Base-by-base conservation (phyloP, 352 stramenopile species). In the Globisporangium iwayamae region DNA sequence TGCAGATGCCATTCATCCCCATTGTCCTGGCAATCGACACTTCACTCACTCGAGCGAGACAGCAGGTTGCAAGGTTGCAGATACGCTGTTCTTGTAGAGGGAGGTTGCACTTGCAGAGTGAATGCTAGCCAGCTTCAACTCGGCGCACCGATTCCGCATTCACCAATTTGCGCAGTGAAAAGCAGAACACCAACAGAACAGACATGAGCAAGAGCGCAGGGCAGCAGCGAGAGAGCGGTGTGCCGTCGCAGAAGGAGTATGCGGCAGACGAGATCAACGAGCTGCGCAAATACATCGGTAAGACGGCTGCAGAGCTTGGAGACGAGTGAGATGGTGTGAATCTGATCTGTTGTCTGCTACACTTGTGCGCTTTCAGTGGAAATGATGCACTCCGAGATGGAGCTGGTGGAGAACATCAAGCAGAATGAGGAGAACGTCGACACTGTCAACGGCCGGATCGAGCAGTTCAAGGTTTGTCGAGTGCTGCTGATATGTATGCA, bases 361-460 rank as follows among this genome's bases (percentile, higher is more conserved):
- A 50, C 30, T 25, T 56, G 34, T 45, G 18, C 32, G 10, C 2
- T 36, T 14, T 25, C 36, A 93, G 84, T 91, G 58, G 81, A 84
- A 20, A 85, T 93, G 82, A 91, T 93, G 84, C 82, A 88, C 14
- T 74, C 74, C 1, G 84, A 93, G 65, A 81, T 89, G 75, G 81
- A 87, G 56, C 46, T 89, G 14, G 72, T 93, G 46, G 82, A 89
- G 59, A 79, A 56, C 36, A 87, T 93, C 62, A 82, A 81, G 39
- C 76, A 87, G 50, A 84, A 76, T 34, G 84, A 93, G 70, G 69
- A 77, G 20, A 83, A 67, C 20, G 64, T 91, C 22, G 58, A 61
- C 8, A 66, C 62, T 9, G 70, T 81, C 28, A 87, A 85, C 36
- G 54, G 28, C 0, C 76, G 71, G 5, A 76, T 90, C 43, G 76